These are phyloP conservation scores for Lactarius akahatsu DNA, from an alignment of 768 basidiomycete genomes.

Conservation along the genomic window DNA sequence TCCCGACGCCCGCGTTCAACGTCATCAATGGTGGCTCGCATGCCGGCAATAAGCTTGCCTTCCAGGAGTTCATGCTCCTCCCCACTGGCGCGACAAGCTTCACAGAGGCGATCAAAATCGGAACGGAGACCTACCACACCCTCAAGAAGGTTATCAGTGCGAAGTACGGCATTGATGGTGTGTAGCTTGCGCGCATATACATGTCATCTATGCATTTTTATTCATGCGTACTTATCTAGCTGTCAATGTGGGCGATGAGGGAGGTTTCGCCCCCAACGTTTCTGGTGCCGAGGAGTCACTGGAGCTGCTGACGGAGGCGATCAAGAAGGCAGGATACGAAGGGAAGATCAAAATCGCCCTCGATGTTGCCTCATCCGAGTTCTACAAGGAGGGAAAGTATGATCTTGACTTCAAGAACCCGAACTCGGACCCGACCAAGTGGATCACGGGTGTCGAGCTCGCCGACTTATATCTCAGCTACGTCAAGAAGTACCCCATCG, in stretches of 20 bases:
- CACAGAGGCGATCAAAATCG: slow-evolving; percentile 98
- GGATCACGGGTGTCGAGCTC: slow-evolving; percentile 90
- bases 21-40: slow-evolving; percentile 99
- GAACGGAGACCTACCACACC: slow-evolving; percentile 96
- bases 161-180: slow-evolving; percentile 99
- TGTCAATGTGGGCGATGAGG: slow-evolving; percentile 99
- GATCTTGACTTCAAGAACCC: slow-evolving; percentile 99
- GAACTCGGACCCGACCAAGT: slow-evolving; percentile 96
- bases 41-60: slow-evolving; percentile 98
- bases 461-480: slow-evolving; percentile 88
- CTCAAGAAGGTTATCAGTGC: slow-evolving; percentile 99
- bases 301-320: slow-evolving; percentile 92
- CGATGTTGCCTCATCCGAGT: slow-evolving; percentile 98
- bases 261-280: slow-evolving; percentile 99
- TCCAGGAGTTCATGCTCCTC: slow-evolving; percentile 99
- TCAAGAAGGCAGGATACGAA: slow-evolving; percentile 97
- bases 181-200: slow-evolving; percentile 32
- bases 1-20: slow-evolving; percentile 94
- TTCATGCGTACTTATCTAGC: slow-evolving; percentile 48
- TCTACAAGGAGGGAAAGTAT: slow-evolving; percentile 99
- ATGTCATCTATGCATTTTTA: slow-evolving; percentile 18
- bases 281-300: slow-evolving; percentile 96
- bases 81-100: slow-evolving; percentile 91
- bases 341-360: slow-evolving; percentile 99
- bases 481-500: slow-evolving; percentile 92